Conservation (phyloP, 805 yeast species). For the Hagleromyces aurorensis region DNA sequence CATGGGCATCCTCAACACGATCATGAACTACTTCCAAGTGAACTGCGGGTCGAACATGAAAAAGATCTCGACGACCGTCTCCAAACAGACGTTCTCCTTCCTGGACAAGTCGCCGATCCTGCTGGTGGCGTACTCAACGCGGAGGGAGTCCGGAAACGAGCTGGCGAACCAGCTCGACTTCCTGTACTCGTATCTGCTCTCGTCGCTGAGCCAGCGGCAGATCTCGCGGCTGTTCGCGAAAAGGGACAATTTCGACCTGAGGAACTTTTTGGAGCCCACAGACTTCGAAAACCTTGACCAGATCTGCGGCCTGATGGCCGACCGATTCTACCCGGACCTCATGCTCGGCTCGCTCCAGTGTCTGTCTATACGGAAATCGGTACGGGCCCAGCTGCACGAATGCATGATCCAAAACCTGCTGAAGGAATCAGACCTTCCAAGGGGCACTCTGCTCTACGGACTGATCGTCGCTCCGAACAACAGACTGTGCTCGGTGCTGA, state of each 20-base stretch:
- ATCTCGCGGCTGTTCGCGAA: constrained; percentile 58
- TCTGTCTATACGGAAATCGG: constrained; percentile 47
- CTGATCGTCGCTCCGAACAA: constrained; percentile 57
- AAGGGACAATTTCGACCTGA: constrained; percentile 72
- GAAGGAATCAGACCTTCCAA: constrained; percentile 27
- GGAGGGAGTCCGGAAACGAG: constrained; percentile 45
- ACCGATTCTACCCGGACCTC: constrained; percentile 48
- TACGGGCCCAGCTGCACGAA: constrained; percentile 43
- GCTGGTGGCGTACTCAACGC: constrained; percentile 57
- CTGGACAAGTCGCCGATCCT: constrained; percentile 61
- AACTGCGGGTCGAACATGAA: constrained; percentile 32
- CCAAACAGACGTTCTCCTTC: constrained; percentile 40
- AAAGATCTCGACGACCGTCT: constrained; percentile 34
- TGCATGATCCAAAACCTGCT: constrained; percentile 18
- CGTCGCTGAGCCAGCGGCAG: constrained; percentile 76
- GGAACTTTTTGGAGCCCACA: constrained; percentile 65
- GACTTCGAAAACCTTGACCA: constrained; percentile 66
- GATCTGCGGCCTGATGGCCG: constrained; percentile 45
- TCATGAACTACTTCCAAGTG: constrained; percentile 59
- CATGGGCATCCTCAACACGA: constrained; percentile 75
- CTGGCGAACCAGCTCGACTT: constrained; percentile 59
- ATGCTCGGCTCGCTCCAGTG: constrained; percentile 61
- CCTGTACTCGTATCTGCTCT: constrained; percentile 68
- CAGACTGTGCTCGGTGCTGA: constrained; percentile 56
- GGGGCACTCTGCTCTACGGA: constrained; percentile 63